Evolutionary conservation across 1,284 basidiomycete species (phyloP).

Genomic region (Rhodotorula mucilaginosa): DNA sequence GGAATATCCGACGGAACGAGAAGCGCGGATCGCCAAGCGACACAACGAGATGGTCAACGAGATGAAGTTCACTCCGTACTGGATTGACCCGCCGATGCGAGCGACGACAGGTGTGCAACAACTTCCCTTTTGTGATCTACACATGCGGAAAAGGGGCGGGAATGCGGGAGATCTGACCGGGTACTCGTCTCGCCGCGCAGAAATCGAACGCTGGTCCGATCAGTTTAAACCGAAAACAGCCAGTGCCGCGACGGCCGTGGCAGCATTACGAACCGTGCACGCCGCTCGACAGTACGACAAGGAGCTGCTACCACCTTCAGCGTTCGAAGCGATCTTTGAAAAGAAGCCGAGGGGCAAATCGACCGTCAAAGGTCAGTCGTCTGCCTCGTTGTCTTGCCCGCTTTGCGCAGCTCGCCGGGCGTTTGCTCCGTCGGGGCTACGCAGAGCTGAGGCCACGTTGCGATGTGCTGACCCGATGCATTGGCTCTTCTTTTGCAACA

Average conservation of each 20-base stretch:
- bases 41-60: constrained; percentile 33
- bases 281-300: constrained; percentile 19
- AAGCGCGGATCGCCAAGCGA: constrained; percentile 23
- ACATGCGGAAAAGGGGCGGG: too few species aligned
- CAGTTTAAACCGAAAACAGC: constrained; percentile 31
- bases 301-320: constrained; percentile 27
- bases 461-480: neutral
- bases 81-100: constrained; percentile 28
- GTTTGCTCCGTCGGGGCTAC: too few species aligned
- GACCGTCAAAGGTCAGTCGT: constrained; percentile 7
- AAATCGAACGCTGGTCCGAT: constrained; percentile 37
- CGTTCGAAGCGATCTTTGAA: constrained; percentile 33
- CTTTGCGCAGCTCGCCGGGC: too few species aligned
- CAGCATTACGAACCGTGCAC: constrained; percentile 22
- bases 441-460: too few species aligned
- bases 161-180: too few species aligned
- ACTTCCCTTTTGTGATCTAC: neutral
- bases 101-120: constrained; percentile 27
- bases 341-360: constrained; percentile 25
- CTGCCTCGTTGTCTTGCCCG: neutral
- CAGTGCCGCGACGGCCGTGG: constrained; percentile 11
- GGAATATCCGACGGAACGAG: constrained; percentile 25
- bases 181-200: neutral
- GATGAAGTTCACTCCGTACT: constrained; percentile 33
- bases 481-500: neutral